Conservation (phyloP, 345 rosid species). For the Crucihimalaya himalaica region DNA sequence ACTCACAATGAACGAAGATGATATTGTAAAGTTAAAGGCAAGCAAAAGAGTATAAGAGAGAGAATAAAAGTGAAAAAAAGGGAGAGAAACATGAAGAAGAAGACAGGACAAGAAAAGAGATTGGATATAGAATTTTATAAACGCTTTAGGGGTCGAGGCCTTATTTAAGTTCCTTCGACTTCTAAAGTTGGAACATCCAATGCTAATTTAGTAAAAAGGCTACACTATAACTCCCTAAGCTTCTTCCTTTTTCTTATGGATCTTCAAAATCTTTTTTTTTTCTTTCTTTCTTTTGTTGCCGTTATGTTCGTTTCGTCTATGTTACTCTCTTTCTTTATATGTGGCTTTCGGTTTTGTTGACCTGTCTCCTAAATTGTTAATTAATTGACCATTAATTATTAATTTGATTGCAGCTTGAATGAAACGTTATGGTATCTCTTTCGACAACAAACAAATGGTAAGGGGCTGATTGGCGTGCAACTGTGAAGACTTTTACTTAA, state of each 20-base stretch:
- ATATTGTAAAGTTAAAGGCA: slow-evolving; percentile 34
- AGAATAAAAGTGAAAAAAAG: slow-evolving; percentile 24
- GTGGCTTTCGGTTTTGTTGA: slow-evolving; percentile 43
- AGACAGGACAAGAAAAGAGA: slow-evolving; percentile 36
- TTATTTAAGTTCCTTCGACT: slow-evolving; percentile 39
- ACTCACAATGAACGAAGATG: slow-evolving; percentile 36
- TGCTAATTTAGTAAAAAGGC: slow-evolving; percentile 29
- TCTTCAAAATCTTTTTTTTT: slow-evolving; percentile 36
- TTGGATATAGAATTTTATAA: slow-evolving; percentile 27
- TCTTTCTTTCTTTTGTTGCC: slow-evolving; percentile 35
- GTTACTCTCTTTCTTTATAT: slow-evolving; percentile 42
- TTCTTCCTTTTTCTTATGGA: slow-evolving; percentile 46
- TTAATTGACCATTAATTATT: slow-evolving; percentile 35
- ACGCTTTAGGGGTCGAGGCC: slow-evolving; percentile 41
- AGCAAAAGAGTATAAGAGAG: slow-evolving; percentile 16
- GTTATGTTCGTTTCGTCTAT: slow-evolving; percentile 48
- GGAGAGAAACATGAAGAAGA: slow-evolving; percentile 45
- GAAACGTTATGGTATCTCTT: slow-evolving; percentile 25
- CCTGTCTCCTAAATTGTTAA: slow-evolving; percentile 39
- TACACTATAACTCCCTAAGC: slow-evolving; percentile 29
- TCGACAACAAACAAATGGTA: not conserved
- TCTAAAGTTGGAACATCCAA: slow-evolving; percentile 40
- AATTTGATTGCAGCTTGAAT: slow-evolving; percentile 27
- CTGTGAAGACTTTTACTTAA: too few relatives aligned
- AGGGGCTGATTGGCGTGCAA: too few relatives aligned